Evolutionary conservation across 306 rosid species (phyloP), one percentile per base, ranked within the genome.

Genomic region (Potentilla sterilis): DNA sequence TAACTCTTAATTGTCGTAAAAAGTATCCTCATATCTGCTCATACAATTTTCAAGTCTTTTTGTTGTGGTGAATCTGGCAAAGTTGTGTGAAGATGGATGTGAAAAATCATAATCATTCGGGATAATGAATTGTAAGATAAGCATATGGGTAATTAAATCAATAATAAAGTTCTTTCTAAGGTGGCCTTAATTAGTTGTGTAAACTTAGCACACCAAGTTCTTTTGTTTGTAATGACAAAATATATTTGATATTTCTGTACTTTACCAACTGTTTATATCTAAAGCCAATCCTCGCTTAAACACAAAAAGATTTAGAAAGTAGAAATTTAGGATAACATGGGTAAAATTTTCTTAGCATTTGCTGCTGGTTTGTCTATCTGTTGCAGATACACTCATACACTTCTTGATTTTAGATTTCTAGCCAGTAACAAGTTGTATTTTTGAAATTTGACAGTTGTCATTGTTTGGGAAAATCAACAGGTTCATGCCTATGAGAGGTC

Each of bases 401-500:
- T 28, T 28, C 46, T 65, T 65, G 40, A 4, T 40, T 40, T 38
- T 4, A 38, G 32, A 3, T 19, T 37, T 65, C 28, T 9, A 62
- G 42, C 67, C 15, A 38, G 28, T 35, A 57, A 15, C 35, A 61
- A 13, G 8, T 11, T 40, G 47, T 40, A 21, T 21, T 21, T 41
- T 11, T 75, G 67, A 63, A 65, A 68, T 48, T 11, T 78, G 46
- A 63, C 58, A 68, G 4, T 32, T 52, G 44, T 58, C 40, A 40
- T n/a, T 70, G 47, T 41, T 24, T 76, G 67, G 58, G 42, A 72
- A 73, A 35, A 59, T 64, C 74, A 78, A 75, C 88, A 94, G 97
- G 96, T 94, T 79, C 93, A 94, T 75, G 96, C 98, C 16, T 94
- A 94, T 42, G 97, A 94, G 85, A 88, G 98, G 84, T 88, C 93